Conservation (phyloP, 352 stramenopile genomes). For the Pythium pyrilobum region DNA sequence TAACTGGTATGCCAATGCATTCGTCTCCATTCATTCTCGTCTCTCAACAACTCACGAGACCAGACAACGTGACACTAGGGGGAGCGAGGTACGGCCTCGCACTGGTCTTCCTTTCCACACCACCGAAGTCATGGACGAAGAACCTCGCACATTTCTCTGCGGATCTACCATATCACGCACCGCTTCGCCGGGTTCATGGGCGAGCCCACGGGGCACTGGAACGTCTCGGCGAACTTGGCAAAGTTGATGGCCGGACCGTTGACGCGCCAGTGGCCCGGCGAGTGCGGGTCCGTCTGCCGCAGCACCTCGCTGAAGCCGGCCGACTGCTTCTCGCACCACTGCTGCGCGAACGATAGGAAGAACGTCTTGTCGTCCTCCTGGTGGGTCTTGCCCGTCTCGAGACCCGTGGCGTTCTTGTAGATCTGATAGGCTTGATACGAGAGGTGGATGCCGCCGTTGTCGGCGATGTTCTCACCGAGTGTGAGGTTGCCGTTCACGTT, state of each 20-base stretch:
- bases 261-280: constrained; percentile 58
- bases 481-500: constrained; percentile 88
- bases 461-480: constrained; percentile 90
- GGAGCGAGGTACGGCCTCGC: too few relatives aligned
- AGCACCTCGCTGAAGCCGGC: constrained; percentile 40
- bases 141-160: not conserved
- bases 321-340: constrained; percentile 57
- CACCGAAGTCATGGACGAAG: too few relatives aligned
- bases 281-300: constrained; percentile 48
- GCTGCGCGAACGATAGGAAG: constrained; percentile 63
- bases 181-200: constrained; percentile 67
- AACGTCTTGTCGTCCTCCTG: constrained; percentile 40
- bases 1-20: too few relatives aligned
- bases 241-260: constrained; percentile 65
- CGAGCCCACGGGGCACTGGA: constrained; percentile 50
- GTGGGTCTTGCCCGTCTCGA: constrained; percentile 19
- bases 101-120: too few relatives aligned
- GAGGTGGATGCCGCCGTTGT: constrained; percentile 85
- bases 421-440: constrained; percentile 78
- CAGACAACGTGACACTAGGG: too few relatives aligned
- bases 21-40: too few relatives aligned
- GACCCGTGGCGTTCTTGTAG: constrained; percentile 25
- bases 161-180: constrained; percentile 59
- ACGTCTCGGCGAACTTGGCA: constrained; percentile 52
- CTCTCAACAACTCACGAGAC: too few relatives aligned